Base-by-base conservation (phyloP, 257 asterid species). In the Penstemon eatonii region DNA sequence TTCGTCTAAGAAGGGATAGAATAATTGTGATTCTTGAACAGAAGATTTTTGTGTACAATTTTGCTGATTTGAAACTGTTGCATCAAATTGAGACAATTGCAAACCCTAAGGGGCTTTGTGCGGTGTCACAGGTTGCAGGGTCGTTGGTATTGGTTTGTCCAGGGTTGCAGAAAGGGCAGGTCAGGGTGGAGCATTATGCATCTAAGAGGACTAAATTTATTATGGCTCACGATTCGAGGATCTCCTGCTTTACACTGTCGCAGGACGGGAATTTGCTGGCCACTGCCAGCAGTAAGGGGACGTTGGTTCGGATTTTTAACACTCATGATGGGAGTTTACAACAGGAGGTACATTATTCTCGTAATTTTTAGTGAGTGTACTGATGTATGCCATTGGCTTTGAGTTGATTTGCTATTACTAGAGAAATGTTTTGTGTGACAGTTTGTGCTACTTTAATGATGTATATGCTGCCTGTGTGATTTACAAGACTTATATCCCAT, bases 221-320 rank as follows among this genome's bases (percentile, higher is more conserved):
- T 68, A 67, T 70, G 82, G 96, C 98, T 5, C 98, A 92, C 73
- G 93, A 85, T 58, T 92, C 98, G 4, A 78, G 89, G 71, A 75
- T 89, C 5, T 85, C 86, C 0, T 82, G 89, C 82, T 80, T 89
- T 52, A 71, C 96, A 0, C 87, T 92, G 49, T 86, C 96, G 9
- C 89, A 87, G 79, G 98, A 86, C 66, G 96, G 98, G 68, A 84
- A 83, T 60, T 72, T 89, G 72, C 78, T 92, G 57, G 98, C 98
- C 18, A 89, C 98, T 7, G 87, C 96, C 0, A 89, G 96, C 83
- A 86, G 86, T 68, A 92, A 92, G 73, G 96, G 98, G 66, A 92
- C 96, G 38, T 74, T 89, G 65, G 84, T 92, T 9, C 76, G 96
- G 73, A 78, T 92, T 57, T 90, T 74, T 61, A 92, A 89, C 72